Evolutionary conservation across 331 rosid genomes (phyloP).

Genomic region (Phaseolus coccineus): DNA sequence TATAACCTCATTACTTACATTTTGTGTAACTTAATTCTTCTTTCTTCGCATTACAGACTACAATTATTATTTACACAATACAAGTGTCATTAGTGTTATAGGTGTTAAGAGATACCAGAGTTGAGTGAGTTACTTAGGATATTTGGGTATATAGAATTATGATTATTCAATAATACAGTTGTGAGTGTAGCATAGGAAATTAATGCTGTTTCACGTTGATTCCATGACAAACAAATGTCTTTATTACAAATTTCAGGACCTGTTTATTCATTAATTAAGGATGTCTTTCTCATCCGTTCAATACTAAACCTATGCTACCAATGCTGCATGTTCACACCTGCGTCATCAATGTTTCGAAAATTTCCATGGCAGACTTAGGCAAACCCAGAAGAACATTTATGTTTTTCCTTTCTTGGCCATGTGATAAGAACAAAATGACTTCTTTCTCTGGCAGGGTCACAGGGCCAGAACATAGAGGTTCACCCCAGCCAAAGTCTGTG

Average conservation of each 20-base stretch:
- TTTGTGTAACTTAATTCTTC: too few relatives aligned
- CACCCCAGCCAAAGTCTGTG: constrained; percentile 94
- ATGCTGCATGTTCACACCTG: constrained; percentile 42
- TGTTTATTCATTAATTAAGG: background rate
- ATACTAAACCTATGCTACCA: background rate
- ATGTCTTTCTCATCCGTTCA: background rate
- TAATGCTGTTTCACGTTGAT: background rate
- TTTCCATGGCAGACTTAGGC: constrained; percentile 87
- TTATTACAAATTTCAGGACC: background rate
- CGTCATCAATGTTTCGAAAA: constrained; percentile 60
- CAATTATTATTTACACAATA: too few relatives aligned
- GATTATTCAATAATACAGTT: background rate
- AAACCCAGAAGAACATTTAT: constrained; percentile 79
- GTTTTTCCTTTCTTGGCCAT: constrained; percentile 66
- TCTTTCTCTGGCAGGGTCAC: constrained; percentile 84
- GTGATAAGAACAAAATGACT: constrained; percentile 68
- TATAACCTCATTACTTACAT: too few relatives aligned
- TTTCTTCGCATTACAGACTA: too few relatives aligned
- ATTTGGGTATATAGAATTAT: background rate
- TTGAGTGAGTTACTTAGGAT: too few relatives aligned
- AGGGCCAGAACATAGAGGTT: constrained; percentile 80
- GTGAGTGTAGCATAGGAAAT: background rate
- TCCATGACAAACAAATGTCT: constrained; percentile 1
- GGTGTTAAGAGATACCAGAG: too few relatives aligned
- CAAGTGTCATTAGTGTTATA: too few relatives aligned